Conservation (phyloP, 148 eudicot genomes). For the Rhododendron vialii region DNA sequence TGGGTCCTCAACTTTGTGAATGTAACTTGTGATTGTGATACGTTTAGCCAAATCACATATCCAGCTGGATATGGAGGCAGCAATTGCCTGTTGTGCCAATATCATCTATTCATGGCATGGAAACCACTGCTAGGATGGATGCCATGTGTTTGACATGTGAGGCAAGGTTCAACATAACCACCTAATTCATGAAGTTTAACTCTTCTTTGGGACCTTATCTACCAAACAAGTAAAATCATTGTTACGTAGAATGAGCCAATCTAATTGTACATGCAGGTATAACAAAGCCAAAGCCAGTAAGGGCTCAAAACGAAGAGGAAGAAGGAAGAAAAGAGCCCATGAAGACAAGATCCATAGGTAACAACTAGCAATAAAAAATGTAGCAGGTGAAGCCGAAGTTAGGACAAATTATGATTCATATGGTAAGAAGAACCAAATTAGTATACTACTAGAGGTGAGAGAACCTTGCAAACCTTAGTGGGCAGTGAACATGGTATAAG, state of each 20-base stretch:
- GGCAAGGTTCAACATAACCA: neutral
- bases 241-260: neutral
- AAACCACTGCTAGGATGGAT: neutral
- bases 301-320: neutral
- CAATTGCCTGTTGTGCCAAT: neutral
- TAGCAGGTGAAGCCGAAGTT: neutral
- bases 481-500: neutral
- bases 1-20: constrained; percentile 5
- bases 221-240: neutral
- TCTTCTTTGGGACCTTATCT: neutral
- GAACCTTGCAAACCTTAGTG: neutral
- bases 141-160: neutral
- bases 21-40: neutral
- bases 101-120: neutral
- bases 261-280: neutral
- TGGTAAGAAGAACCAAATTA: neutral
- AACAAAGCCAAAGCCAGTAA: neutral
- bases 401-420: neutral
- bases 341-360: neutral
- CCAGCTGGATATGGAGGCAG: neutral
- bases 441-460: neutral
- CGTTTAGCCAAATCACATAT: neutral
- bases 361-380: neutral
- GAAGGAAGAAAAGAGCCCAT: neutral
- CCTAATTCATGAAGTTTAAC: neutral